Conservation (phyloP, 2,329 filamentous ascomycete species). For the Cordyceps pruinosa region DNA sequence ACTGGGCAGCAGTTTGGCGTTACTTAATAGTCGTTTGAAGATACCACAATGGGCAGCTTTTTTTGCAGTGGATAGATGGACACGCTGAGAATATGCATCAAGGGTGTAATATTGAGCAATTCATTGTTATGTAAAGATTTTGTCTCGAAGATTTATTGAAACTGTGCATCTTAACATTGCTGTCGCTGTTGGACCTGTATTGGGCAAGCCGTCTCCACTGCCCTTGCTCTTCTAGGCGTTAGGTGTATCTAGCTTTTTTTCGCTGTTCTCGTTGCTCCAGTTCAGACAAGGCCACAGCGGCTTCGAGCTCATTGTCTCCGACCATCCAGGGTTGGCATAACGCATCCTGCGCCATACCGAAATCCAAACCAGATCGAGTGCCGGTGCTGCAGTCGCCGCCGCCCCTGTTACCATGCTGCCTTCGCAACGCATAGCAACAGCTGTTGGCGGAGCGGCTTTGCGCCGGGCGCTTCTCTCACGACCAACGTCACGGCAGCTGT, state of each 20-base stretch:
- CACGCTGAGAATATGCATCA: not conserved
- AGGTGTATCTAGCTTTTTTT: not conserved
- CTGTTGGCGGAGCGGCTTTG: not conserved
- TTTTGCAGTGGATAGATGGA: not conserved
- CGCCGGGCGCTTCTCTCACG: not conserved
- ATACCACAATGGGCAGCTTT: constrained; percentile 4
- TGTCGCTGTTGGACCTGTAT: too few species aligned
- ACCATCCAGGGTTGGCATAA: not conserved
- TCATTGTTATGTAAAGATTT: too few species aligned
- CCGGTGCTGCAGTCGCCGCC: not conserved
- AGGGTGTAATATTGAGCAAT: too few species aligned
- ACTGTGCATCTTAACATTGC: too few species aligned
- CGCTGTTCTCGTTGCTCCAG: not conserved
- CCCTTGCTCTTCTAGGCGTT: not conserved
- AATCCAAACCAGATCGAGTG: not conserved
- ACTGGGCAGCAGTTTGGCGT: not conserved
- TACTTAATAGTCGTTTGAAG: constrained; percentile 1
- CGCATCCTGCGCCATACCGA: not conserved
- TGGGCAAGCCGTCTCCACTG: not conserved
- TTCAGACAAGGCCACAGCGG: not conserved
- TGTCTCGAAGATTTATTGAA: too few species aligned
- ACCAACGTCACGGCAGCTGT: not conserved
- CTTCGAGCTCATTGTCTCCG: not conserved
- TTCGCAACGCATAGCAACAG: not conserved
- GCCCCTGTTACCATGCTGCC: not conserved